phyloP scores from a whole-genome alignment of 2,329 filamentous ascomycete species.

The Aspergillus chevalieri region DNA sequence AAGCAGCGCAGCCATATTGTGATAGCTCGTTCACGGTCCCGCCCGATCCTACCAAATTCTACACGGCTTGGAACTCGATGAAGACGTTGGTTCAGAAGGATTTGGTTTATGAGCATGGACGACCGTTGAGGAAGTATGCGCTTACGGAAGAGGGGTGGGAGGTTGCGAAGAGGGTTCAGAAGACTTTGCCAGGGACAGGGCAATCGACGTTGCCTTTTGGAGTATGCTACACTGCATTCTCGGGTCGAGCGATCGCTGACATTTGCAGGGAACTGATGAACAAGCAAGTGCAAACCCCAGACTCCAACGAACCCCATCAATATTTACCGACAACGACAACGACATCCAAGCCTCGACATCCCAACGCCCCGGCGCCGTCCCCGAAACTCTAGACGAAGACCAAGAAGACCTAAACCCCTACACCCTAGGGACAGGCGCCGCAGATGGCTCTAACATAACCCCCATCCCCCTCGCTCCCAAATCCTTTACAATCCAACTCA shows the following conservation, averaged over 20 bases:
- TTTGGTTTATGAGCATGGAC: constrained; percentile 64
- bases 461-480: constrained; percentile 59
- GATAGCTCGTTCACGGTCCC: constrained; percentile 68
- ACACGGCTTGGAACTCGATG: constrained; percentile 80
- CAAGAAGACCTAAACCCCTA: constrained; percentile 1
- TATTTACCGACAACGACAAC: not conserved
- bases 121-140: constrained; percentile 61
- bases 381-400: constrained; percentile 3
- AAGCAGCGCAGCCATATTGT: constrained; percentile 63
- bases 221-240: not conserved
- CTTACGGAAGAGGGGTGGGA: constrained; percentile 76
- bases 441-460: constrained; percentile 34
- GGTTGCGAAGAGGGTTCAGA: constrained; percentile 59
- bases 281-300: not conserved
- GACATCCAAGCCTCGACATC: not conserved
- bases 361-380: not conserved
- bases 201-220: constrained; percentile 14
- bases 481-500: constrained; percentile 64
- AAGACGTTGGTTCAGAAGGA: constrained; percentile 69
- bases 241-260: not conserved
- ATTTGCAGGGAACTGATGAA: not conserved
- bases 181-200: constrained; percentile 33
- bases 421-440: constrained; percentile 3
- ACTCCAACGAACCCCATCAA: not conserved
- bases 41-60: constrained; percentile 61